Evolutionary conservation across 2,329 filamentous ascomycete species (phyloP).

Genomic region (Sporothrix sp.): DNA sequence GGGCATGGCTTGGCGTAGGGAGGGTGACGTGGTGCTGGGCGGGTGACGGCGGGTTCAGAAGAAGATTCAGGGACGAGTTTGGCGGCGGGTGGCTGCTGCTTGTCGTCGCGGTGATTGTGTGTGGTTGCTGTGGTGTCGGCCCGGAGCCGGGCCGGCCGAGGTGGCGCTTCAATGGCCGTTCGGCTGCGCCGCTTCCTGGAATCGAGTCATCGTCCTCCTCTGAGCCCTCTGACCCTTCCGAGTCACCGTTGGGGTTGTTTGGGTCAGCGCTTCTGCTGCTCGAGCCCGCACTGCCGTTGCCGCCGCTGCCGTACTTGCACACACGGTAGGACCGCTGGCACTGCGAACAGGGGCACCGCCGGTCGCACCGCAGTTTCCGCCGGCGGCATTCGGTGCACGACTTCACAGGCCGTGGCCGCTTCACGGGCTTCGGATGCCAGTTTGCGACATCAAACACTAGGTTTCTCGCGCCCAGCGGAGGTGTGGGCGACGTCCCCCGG

Average conservation of each 20-base stretch:
- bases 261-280: conserved; percentile 29
- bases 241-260: conserved; percentile 38
- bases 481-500: conserved; percentile 1
- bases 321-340: conserved; percentile 45
- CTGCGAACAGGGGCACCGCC: conserved; percentile 46
- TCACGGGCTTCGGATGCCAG: conserved; percentile 31
- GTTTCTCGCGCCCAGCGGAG: conserved; percentile 7
- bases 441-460: conserved; percentile 17
- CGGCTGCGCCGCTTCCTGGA: conserved; percentile 4
- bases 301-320: conserved; percentile 41
- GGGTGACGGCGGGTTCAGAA: conserved; percentile 16
- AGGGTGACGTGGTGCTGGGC: not conserved
- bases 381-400: conserved; percentile 49
- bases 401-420: conserved; percentile 45
- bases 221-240: conserved; percentile 20
- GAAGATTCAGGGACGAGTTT: conserved; percentile 16
- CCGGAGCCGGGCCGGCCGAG: conserved; percentile 16
- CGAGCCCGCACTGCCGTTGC: conserved; percentile 30
- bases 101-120: conserved; percentile 10
- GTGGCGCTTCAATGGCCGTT: conserved; percentile 31
- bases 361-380: conserved; percentile 47
- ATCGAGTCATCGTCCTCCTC: conserved; percentile 17
- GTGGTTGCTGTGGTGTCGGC: conserved; percentile 13
- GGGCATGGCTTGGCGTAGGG: conserved; percentile 6
- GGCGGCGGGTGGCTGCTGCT: conserved; percentile 2